phyloP scores from a whole-genome alignment of 257 asterid species.

The Eucommia ulmoides region DNA sequence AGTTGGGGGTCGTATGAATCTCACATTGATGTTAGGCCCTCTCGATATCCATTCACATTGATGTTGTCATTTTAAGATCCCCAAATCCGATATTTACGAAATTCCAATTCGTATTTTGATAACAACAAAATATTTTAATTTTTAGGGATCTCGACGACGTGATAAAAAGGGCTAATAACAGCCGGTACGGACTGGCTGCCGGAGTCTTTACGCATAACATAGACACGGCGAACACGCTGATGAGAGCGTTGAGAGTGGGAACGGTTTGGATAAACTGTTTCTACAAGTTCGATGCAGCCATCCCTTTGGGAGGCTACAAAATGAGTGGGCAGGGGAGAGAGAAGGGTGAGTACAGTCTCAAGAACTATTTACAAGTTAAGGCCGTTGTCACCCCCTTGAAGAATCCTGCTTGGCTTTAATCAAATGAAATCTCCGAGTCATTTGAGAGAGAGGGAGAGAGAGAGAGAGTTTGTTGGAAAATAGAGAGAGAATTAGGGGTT shows the following conservation, averaged over 20 bases:
- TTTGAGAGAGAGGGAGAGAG: too few relatives aligned
- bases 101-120: too few relatives aligned
- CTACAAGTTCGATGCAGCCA: constrained; percentile 80
- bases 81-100: too few relatives aligned
- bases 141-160: constrained; percentile 65
- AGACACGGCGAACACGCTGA: constrained; percentile 77
- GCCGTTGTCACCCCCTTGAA: constrained; percentile 69
- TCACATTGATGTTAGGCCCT: too few relatives aligned
- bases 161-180: constrained; percentile 55
- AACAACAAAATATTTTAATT: too few relatives aligned
- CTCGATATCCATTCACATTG: too few relatives aligned
- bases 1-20: too few relatives aligned
- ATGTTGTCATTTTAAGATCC: too few relatives aligned
- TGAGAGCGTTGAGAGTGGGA: constrained; percentile 81
- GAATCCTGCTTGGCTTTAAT: constrained; percentile 88
- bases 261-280: constrained; percentile 77
- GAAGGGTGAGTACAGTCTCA: constrained; percentile 81
- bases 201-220: constrained; percentile 81
- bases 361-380: constrained; percentile 86
- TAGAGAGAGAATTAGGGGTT: too few relatives aligned
- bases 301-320: constrained; percentile 94
- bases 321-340: constrained; percentile 98
- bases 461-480: too few relatives aligned
- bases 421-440: too few relatives aligned
- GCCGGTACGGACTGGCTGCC: constrained; percentile 70